Percentiles rank a stretch among this genome's conserved stretches.
Evolutionary conservation across 768 basidiomycete species (phyloP).

Genomic region (Mrakia frigida): DNA sequence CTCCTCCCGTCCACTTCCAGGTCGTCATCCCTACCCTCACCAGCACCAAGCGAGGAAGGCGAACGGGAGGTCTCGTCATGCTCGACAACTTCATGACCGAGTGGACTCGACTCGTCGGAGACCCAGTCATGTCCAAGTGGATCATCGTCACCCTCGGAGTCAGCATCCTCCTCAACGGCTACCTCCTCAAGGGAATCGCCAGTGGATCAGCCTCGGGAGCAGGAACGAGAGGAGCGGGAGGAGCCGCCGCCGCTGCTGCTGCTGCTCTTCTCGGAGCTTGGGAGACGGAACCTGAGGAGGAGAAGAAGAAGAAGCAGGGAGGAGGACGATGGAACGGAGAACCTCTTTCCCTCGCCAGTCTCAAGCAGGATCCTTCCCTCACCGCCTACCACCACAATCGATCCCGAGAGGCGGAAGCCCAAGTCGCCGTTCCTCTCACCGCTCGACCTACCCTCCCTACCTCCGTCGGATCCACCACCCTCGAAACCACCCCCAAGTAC

Average conservation of each 20-base stretch:
- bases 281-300: slow-evolving; percentile 24
- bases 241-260: slow-evolving; percentile 47
- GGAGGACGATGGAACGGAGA: slow-evolving; percentile 8
- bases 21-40: slow-evolving; percentile 45
- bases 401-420: background rate
- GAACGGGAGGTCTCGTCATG: slow-evolving; percentile 46
- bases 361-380: background rate
- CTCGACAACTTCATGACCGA: slow-evolving; percentile 81
- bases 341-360: background rate
- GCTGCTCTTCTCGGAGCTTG: slow-evolving; percentile 44
- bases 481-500: slow-evolving; percentile 17
- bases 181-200: slow-evolving; percentile 66
- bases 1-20: slow-evolving; percentile 57
- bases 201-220: slow-evolving; percentile 39
- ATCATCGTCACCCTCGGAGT: slow-evolving; percentile 82
- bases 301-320: slow-evolving; percentile 11
- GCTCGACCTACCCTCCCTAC: slow-evolving; percentile 7
- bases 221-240: slow-evolving; percentile 43
- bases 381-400: slow-evolving; percentile 9
- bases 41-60: slow-evolving; percentile 42
- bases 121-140: slow-evolving; percentile 91
- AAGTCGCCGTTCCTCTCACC: slow-evolving; percentile 8
- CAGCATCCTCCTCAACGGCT: slow-evolving; percentile 85
- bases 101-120: slow-evolving; percentile 87
- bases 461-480: background rate